Conservation (phyloP, 345 rosid species). For the Viola odorata region DNA sequence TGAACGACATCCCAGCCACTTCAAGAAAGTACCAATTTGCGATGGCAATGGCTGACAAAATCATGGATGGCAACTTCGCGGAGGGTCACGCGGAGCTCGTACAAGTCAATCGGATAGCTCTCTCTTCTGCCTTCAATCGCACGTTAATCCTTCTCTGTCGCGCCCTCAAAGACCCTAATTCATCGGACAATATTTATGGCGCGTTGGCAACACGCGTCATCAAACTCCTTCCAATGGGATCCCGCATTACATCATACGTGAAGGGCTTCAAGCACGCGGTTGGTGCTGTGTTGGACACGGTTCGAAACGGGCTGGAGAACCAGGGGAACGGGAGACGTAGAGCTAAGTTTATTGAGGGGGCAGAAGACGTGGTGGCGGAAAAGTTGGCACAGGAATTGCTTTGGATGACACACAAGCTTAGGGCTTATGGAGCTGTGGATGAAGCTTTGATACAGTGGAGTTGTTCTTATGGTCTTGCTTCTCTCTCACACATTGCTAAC, state of each 20-base stretch:
- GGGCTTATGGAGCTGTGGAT: slow-evolving; percentile 43
- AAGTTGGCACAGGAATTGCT: slow-evolving; percentile 69
- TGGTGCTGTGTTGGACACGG: slow-evolving; percentile 28
- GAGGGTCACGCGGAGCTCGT: slow-evolving; percentile 42
- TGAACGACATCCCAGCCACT: slow-evolving; percentile 61
- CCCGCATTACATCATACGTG: slow-evolving; percentile 39
- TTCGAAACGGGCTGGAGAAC: slow-evolving; percentile 19
- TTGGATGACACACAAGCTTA: slow-evolving; percentile 55
- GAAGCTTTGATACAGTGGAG: slow-evolving; percentile 75
- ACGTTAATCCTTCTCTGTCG: slow-evolving; percentile 44
- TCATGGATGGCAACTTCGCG: slow-evolving; percentile 63
- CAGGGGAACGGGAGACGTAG: slow-evolving; percentile 17
- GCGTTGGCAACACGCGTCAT: slow-evolving; percentile 40
- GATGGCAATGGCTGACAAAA: slow-evolving; percentile 70
- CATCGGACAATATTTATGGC: neutral
- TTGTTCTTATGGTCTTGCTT: slow-evolving; percentile 54
- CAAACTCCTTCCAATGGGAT: slow-evolving; percentile 48
- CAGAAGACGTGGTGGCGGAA: slow-evolving; percentile 44
- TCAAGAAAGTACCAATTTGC: slow-evolving; percentile 71
- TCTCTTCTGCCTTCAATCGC: slow-evolving; percentile 50
- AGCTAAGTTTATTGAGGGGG: slow-evolving; percentile 7
- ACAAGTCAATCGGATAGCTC: slow-evolving; percentile 49
- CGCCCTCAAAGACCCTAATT: slow-evolving; percentile 29
- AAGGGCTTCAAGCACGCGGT: slow-evolving; percentile 41
- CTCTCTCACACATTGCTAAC: slow-evolving; percentile 47